Evolutionary conservation across 441 rosid genomes (phyloP).

Genomic region (Eutrema salsugineum): DNA sequence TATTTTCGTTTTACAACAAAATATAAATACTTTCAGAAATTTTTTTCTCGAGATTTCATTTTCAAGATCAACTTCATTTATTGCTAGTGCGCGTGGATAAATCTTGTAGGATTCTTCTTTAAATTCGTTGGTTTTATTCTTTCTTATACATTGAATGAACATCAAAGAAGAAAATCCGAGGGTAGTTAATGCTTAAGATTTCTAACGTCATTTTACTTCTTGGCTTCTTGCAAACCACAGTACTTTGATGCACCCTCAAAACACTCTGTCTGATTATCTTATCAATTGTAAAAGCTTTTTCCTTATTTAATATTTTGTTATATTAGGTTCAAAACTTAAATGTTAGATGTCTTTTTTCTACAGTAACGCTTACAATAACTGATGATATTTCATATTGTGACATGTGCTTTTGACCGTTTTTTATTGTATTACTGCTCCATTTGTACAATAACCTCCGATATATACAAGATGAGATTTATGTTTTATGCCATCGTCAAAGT

Average conservation of each 20-base stretch:
- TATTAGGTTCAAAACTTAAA: not conserved
- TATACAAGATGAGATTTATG: not conserved
- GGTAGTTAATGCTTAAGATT: slow-evolving; percentile 12
- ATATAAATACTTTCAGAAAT: not conserved
- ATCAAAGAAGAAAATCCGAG: slow-evolving; percentile 7
- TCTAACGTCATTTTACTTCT: not conserved
- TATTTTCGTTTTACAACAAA: not conserved
- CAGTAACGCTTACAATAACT: not conserved
- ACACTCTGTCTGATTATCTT: not conserved
- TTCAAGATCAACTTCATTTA: slow-evolving; percentile 25
- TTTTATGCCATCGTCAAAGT: not conserved
- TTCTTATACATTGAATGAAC: slow-evolving; percentile 20
- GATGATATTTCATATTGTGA: not conserved
- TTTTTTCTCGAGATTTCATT: not conserved
- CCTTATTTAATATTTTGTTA: not conserved
- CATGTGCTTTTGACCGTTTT: not conserved
- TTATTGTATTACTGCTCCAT: too few relatives aligned
- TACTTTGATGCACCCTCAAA: not conserved
- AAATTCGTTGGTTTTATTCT: slow-evolving; percentile 20
- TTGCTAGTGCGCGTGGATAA: slow-evolving; percentile 21
- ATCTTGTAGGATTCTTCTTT: slow-evolving; percentile 25
- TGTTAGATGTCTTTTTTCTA: not conserved
- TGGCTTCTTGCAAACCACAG: not conserved
- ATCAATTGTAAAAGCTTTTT: not conserved
- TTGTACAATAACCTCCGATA: not conserved